Conservation (phyloP, 1,284 basidiomycete genomes). For the Cryptococcus sp. region DNA sequence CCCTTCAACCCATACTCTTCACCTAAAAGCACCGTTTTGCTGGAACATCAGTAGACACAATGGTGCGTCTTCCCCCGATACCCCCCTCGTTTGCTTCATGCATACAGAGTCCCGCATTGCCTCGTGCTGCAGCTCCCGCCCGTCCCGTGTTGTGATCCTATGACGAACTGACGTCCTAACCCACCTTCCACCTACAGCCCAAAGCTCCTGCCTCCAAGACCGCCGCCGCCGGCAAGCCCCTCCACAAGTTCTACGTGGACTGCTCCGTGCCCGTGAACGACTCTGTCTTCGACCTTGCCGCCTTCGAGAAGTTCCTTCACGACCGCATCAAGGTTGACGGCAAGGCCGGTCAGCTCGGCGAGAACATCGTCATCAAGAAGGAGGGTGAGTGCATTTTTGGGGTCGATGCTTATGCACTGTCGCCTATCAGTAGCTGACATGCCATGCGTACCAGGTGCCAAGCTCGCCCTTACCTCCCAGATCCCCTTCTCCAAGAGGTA, state of each 20-base stretch:
- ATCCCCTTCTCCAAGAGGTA: constrained; percentile 89
- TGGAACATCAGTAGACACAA: constrained; percentile 40
- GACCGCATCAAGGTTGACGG: constrained; percentile 82
- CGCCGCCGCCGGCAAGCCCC: constrained; percentile 64
- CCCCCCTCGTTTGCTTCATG: neutral
- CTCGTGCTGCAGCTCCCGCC: neutral
- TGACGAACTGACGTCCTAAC: constrained; percentile 1
- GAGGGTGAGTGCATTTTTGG: constrained; percentile 60
- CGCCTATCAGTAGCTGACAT: constrained; percentile 8
- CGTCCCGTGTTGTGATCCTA: neutral
- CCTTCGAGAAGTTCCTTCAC: constrained; percentile 90
- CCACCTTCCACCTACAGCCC: constrained; percentile 27
- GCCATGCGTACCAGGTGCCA: constrained; percentile 57
- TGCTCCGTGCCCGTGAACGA: constrained; percentile 88
- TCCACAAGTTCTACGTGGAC: constrained; percentile 89
- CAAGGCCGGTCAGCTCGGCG: constrained; percentile 74
- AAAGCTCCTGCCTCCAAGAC: constrained; percentile 45
- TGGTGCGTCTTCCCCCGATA: constrained; percentile 26
- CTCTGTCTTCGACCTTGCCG: constrained; percentile 84
- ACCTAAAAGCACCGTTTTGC: constrained; percentile 39
- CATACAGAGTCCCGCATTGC: neutral
- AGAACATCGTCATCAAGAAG: constrained; percentile 72
- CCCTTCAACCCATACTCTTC: no score
- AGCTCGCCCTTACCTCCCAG: constrained; percentile 73
- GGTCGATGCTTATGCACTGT: neutral